These are phyloP conservation scores for Aspergillus proliferans DNA, from an alignment of 2,329 filamentous ascomycete species.

Conservation along the genomic window DNA sequence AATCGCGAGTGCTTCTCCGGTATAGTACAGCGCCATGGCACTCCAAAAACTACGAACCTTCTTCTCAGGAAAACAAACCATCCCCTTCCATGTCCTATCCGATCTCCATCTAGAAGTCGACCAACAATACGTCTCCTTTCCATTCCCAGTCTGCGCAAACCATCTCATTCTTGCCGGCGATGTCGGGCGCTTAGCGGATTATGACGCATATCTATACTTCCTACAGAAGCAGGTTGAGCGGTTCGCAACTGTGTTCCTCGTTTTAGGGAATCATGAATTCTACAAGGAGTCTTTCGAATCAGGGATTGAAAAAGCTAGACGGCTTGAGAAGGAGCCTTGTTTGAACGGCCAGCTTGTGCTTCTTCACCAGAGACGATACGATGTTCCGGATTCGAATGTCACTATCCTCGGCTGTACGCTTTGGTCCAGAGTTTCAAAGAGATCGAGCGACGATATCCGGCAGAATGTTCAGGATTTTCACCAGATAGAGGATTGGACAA, in stretches of 20 bases:
- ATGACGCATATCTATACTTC: slow-evolving; percentile 19
- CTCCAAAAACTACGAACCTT: slow-evolving; percentile 5
- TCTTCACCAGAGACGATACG: slow-evolving; percentile 19
- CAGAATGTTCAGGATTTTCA: slow-evolving; percentile 50
- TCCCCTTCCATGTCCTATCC: slow-evolving; percentile 22
- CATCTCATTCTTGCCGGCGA: slow-evolving; percentile 21
- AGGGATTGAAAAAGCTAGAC: slow-evolving; percentile 16
- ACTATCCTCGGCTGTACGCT: slow-evolving; percentile 54
- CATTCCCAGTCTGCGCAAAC: slow-evolving; percentile 15
- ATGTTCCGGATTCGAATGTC: slow-evolving; percentile 29
- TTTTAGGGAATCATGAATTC: slow-evolving; percentile 26
- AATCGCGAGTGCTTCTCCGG: background rate
- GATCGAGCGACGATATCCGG: slow-evolving; percentile 35
- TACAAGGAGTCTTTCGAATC: slow-evolving; percentile 16
- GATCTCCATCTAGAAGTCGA: slow-evolving; percentile 27
- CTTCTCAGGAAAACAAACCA: slow-evolving; percentile 1
- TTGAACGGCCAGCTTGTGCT: slow-evolving; percentile 21
- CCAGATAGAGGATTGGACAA: slow-evolving; percentile 48
- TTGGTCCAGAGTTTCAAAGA: slow-evolving; percentile 47
- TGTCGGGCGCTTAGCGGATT: slow-evolving; percentile 18
- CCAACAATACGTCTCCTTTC: slow-evolving; percentile 18
- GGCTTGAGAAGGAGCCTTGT: slow-evolving; percentile 22
- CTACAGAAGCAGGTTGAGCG: slow-evolving; percentile 14
- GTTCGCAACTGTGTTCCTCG: slow-evolving; percentile 18
- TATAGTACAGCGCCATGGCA: slow-evolving; percentile 4